Evolutionary conservation across 192 early-diverging fungal species (phyloP), one percentile per base, ranked within the genome.

Genomic region (Cetraspora pellucida): DNA sequence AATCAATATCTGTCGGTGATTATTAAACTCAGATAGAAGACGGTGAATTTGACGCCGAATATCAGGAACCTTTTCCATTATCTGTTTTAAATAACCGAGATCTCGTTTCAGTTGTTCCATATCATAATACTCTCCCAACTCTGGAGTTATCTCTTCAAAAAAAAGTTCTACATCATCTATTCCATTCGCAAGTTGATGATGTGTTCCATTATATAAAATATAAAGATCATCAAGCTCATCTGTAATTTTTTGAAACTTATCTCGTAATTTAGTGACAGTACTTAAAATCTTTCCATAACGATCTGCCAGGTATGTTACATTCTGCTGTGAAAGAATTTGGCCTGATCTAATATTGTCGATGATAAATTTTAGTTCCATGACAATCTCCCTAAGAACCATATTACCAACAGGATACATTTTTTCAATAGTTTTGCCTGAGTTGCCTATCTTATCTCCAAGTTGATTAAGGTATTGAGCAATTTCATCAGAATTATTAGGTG

Each of bases 261-360:
- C 59, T 28, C 27, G 59, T 60, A 60, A 60, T 27, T 10, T 30
- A 25, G 59, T 60, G 1, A 60, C 4, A 60, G 28, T 60, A 60
- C 11, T 9, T 28, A 60, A 60, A 60, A 60, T 60, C 7, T 60
- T 60, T 60, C 25, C 25, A 60, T 60, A 60, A 60, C 59, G 59
- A 27, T 28, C 23, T 60, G 23, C 59, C 7, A 60, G 28, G 8
- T 60, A 60, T 27, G 59, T 60, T 60, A 6, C 23, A 60, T 60
- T 28, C 25, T 60, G 25, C 28, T 10, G 25, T 31, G 59, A 30
- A 27, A 60, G 59, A 60, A 60, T 9, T 60, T 60, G 59, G 4
- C 28, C 21, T 27, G 59, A 27, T n/a, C 25, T 7, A 60, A 60
- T 60, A 1, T 27, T 60, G 11, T 60, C 10, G 25, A 31, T 60